Evolutionary conservation across 257 asterid genomes (phyloP).

Genomic region (Agastache rugosa): DNA sequence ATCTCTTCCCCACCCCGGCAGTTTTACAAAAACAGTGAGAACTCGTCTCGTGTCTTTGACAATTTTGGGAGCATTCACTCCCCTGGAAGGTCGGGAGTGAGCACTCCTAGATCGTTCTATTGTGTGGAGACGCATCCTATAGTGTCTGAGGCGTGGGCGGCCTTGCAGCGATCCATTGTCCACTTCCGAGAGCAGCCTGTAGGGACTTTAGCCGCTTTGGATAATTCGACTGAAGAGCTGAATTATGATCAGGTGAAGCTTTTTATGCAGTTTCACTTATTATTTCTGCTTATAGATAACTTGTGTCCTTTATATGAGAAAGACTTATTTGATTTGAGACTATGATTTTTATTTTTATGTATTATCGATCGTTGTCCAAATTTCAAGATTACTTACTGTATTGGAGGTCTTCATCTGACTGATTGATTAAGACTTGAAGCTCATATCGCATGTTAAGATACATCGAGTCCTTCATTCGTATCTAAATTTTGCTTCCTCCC

Average conservation of each 20-base stretch:
- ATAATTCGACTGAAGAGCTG: conserved; percentile 79
- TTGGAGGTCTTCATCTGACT: conserved; percentile 11
- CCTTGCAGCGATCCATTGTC: conserved; percentile 78
- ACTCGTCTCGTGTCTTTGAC: conserved; percentile 69
- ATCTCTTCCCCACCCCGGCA: conserved; percentile 69
- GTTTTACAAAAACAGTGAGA: conserved; percentile 54
- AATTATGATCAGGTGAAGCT: conserved; percentile 85
- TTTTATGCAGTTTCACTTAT: background rate
- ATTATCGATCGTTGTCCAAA: background rate
- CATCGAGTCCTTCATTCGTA: background rate
- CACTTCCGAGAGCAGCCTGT: conserved; percentile 83
- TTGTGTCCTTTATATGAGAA: background rate
- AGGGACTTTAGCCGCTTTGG: conserved; percentile 92
- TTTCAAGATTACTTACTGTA: background rate
- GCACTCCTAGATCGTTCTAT: conserved; percentile 72
- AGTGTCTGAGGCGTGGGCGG: conserved; percentile 86
- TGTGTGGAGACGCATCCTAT: conserved; percentile 77
- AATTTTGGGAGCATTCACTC: conserved; percentile 57
- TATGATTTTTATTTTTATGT: background rate
- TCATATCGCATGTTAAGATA: background rate
- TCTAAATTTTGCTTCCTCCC: background rate
- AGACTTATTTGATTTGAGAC: background rate
- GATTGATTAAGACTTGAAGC: background rate
- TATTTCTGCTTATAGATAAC: background rate
- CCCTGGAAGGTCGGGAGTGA: conserved; percentile 70